Conservation (phyloP, 1,284 basidiomycete species). For the Leccinum subrobustum region DNA sequence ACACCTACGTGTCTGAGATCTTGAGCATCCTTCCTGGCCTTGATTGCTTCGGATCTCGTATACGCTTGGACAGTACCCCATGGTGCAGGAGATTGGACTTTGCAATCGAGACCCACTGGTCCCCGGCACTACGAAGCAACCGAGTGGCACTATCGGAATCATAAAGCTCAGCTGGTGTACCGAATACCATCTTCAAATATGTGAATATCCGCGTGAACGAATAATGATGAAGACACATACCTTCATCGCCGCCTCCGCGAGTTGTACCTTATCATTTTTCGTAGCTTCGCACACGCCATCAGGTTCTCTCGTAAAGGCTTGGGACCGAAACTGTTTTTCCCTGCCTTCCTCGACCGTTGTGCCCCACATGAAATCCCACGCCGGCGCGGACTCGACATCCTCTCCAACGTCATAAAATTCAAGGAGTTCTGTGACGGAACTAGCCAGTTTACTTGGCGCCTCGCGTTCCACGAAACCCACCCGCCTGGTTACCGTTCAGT, state of each 20-base stretch:
- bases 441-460: conserved; percentile 42
- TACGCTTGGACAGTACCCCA: conserved; percentile 62
- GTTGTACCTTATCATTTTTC: conserved; percentile 41
- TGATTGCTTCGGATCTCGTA: conserved; percentile 58
- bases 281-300: conserved; percentile 38
- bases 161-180: conserved; percentile 68
- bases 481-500: conserved; percentile 41
- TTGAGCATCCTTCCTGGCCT: conserved; percentile 70
- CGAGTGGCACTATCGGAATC: conserved; percentile 53
- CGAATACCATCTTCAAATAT: conserved; percentile 65
- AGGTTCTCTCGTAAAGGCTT: conserved; percentile 51
- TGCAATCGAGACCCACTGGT: conserved; percentile 50
- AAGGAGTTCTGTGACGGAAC: conserved; percentile 47
- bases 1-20: conserved; percentile 63
- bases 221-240: conserved; percentile 35
- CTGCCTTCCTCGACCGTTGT: conserved; percentile 67
- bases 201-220: conserved; percentile 4
- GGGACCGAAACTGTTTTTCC: conserved; percentile 63
- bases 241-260: conserved; percentile 73
- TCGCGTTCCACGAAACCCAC: conserved; percentile 54
- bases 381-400: conserved; percentile 40
- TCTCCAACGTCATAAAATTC: conserved; percentile 50
- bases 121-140: conserved; percentile 56
- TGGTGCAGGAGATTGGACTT: conserved; percentile 58
- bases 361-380: conserved; percentile 77